Conservation (phyloP, 148 eudicot genomes). For the Gaultheria prostrata region DNA sequence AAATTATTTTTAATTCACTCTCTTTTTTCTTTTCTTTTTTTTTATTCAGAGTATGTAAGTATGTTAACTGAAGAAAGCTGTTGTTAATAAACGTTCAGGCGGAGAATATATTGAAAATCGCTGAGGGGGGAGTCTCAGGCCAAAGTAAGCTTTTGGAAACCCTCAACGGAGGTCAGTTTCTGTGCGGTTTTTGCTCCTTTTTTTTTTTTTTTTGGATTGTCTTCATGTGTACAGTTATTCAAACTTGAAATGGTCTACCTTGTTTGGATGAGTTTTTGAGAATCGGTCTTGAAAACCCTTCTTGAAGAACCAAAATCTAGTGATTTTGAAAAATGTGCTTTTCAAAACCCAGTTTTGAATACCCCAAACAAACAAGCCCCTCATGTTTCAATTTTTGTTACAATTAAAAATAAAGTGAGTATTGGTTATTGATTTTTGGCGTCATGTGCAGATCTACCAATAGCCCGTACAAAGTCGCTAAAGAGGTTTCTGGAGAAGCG, state of each 20-base stretch:
- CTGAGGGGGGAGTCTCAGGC: conserved; percentile 18
- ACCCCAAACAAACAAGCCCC: too few species aligned
- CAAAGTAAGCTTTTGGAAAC: conserved; percentile 5
- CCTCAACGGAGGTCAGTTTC: conserved; percentile 26
- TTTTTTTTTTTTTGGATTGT: not conserved
- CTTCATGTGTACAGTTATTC: not conserved
- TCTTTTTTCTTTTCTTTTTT: not conserved
- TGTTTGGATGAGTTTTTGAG: not conserved
- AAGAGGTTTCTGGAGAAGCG: conserved; percentile 64
- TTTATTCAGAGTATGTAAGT: not conserved
- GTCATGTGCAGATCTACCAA: conserved; percentile 38
- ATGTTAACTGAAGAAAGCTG: not conserved
- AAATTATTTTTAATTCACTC: not conserved
- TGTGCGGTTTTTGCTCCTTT: not conserved
- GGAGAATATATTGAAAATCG: conserved; percentile 31
- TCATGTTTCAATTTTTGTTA: too few species aligned
- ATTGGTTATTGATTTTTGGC: not conserved
- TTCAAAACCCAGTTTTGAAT: too few species aligned
- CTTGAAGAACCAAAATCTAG: too few species aligned
- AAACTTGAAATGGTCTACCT: not conserved
- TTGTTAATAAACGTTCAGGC: conserved; percentile 25
- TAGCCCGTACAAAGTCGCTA: conserved; percentile 42
- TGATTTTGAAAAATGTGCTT: too few species aligned
- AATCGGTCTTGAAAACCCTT: too few species aligned
- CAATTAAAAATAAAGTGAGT: not conserved